These are phyloP conservation scores for Lachancea meyersii DNA, from an alignment of 805 yeast genomes.

Conservation along the genomic window DNA sequence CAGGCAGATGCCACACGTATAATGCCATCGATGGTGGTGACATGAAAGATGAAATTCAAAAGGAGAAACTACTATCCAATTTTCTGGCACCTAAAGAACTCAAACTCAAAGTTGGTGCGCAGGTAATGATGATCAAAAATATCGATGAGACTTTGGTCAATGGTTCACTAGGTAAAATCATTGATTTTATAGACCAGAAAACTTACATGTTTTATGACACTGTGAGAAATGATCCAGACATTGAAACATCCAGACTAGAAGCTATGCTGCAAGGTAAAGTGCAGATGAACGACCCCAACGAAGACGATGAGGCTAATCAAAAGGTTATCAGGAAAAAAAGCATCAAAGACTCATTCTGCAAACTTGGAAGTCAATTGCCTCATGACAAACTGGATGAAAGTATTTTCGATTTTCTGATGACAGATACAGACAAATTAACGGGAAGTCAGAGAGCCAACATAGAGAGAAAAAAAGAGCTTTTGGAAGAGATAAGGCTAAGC, in stretches of 20 bases:
- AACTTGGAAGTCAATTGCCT: constrained; percentile 10
- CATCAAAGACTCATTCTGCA: constrained; percentile 22
- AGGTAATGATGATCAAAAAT: constrained; percentile 78
- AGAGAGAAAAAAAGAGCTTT: constrained; percentile 43
- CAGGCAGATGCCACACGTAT: constrained; percentile 40
- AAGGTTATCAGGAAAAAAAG: constrained; percentile 13
- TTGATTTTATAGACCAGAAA: constrained; percentile 49
- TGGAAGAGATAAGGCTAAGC: constrained; percentile 39
- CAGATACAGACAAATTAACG: constrained; percentile 22
- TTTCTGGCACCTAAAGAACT: constrained; percentile 58
- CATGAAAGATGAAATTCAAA: constrained; percentile 35
- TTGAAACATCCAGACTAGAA: constrained; percentile 20
- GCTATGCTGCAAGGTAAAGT: constrained; percentile 10
- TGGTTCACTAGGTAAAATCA: constrained; percentile 68
- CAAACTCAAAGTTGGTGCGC: constrained; percentile 62
- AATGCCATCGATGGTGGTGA: constrained; percentile 52
- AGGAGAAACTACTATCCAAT: constrained; percentile 44
- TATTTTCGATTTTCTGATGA: constrained; percentile 44
- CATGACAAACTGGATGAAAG: constrained; percentile 36
- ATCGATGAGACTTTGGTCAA: constrained; percentile 67
- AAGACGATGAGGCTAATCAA: constrained; percentile 18
- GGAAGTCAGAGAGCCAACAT: constrained; percentile 31
- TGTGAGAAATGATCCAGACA: constrained; percentile 18
- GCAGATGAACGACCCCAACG: constrained; percentile 18
- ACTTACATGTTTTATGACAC: constrained; percentile 40